These are phyloP conservation scores for Lachnellula hyalina DNA, from an alignment of 2,329 filamentous ascomycete species.

Conservation along the genomic window DNA sequence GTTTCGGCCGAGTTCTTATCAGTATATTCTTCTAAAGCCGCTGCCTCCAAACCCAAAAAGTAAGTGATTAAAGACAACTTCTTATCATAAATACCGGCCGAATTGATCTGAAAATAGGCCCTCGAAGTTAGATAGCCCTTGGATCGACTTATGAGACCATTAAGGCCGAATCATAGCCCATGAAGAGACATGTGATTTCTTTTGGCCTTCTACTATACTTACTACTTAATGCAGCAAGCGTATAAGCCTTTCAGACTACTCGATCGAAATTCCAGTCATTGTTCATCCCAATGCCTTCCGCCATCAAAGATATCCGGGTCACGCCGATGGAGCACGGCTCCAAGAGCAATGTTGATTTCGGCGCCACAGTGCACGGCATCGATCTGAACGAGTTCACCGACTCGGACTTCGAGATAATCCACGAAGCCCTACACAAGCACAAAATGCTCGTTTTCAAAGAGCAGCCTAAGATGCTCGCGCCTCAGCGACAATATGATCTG, in stretches of 20 bases:
- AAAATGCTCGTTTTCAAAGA: conserved; percentile 36
- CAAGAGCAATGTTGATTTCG: conserved; percentile 33
- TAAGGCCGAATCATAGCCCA: too few relatives aligned
- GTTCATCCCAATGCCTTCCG: conserved; percentile 22
- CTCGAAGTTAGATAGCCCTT: too few relatives aligned
- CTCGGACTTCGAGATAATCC: conserved; percentile 32
- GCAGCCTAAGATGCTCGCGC: conserved; percentile 33
- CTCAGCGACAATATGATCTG: conserved; percentile 33
- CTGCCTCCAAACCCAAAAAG: neutral
- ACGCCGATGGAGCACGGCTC: conserved; percentile 25
- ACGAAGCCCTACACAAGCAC: conserved; percentile 31
- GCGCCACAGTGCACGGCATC: conserved; percentile 33
- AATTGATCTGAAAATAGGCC: neutral
- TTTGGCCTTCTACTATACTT: too few relatives aligned
- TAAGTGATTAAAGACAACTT: neutral
- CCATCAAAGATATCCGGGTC: conserved; percentile 26
- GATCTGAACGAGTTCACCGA: conserved; percentile 34
- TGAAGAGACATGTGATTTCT: too few relatives aligned
- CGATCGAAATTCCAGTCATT: neutral
- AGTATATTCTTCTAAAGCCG: neutral
- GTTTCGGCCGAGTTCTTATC: neutral
- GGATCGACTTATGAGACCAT: too few relatives aligned
- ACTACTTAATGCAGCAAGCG: too few relatives aligned
- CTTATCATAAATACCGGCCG: neutral
- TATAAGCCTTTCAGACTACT: neutral